phyloP scores from a whole-genome alignment of 495 filamentous ascomycete species.

The Penicillium samsonianum region DNA sequence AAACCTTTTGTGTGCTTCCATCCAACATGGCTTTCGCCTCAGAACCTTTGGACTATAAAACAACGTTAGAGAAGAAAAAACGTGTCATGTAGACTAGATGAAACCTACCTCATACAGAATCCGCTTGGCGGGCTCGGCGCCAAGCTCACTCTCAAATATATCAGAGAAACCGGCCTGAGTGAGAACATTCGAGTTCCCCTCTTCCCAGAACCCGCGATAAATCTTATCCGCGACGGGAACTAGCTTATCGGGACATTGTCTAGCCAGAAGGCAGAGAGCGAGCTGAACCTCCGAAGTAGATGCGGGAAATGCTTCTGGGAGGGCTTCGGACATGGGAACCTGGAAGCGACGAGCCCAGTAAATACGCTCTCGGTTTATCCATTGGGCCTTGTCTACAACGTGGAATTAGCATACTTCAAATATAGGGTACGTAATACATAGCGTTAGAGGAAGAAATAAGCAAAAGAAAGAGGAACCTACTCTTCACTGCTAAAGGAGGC shows the following conservation, averaged over 20 bases:
- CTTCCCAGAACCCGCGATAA: conserved; percentile 17
- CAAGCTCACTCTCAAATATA: conserved; percentile 9
- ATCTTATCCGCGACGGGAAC: conserved; percentile 2
- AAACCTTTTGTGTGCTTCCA: conserved; percentile 15
- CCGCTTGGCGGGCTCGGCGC: background rate
- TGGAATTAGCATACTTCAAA: background rate
- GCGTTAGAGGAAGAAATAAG: background rate
- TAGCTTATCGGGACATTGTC: conserved; percentile 12
- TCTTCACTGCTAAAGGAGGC: conserved; percentile 22
- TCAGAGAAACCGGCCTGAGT: conserved; percentile 4
- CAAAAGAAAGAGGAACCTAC: conserved; percentile 15
- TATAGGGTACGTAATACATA: background rate
- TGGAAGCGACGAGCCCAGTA: conserved; percentile 25
- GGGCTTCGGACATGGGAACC: conserved; percentile 19
- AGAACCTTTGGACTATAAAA: background rate
- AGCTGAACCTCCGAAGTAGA: conserved; percentile 19
- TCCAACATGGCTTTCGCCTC: conserved; percentile 6
- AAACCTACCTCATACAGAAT: conserved; percentile 1
- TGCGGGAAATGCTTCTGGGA: conserved; percentile 26
- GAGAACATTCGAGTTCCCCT: conserved; percentile 12
- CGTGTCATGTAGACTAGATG: background rate
- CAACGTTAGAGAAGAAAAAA: no score
- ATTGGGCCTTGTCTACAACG: conserved; percentile 22
- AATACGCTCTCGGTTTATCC: conserved; percentile 23
- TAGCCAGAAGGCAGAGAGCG: conserved; percentile 9